Evolutionary conservation across 2,329 filamentous ascomycete species (phyloP), one percentile per base, ranked within the genome.

Genomic region (Moelleriella libera): DNA sequence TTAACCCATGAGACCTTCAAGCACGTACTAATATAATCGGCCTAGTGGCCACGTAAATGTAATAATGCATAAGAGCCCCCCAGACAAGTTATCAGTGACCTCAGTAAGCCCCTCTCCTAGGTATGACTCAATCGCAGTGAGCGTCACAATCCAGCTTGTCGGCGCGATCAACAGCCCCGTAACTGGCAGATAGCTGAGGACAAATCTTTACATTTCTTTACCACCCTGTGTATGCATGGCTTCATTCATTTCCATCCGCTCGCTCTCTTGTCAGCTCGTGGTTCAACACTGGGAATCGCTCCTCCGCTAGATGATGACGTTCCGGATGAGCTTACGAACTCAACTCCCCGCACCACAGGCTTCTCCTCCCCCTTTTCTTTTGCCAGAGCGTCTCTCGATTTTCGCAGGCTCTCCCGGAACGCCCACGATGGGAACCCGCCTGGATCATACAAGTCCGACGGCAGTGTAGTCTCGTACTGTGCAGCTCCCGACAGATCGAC

Each of bases 381-480:
- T 30, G 60, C 61, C 28, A 66, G 54, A 42, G 63, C 68, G 41
- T 70, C 68, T 53, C 76, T 74, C 48, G 63, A 67, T 56, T 68
- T 70, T 30, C 68, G 64, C 49, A 82, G 59, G 51, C 66, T 65
- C 32, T 71, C 69, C 48, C 69, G 68, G 50, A 67, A 76, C 1
- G 76, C 77, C 63, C 68, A 70, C 8, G 68, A 64, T 0, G 80
- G 78, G 51, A 83, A 76, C 4, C 55, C 67, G 2, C 58, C 58
- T 1, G 79, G 76, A 52, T 83, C 68, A 77, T 79, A 84, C 5
- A 81, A 53, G 3, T 75, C 71, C 2, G 61, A 56, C 1, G 71
- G 58, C 43, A 83, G 58, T 2, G 80, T 80, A 6, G 80, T 85
- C 32, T 69, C 70, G 61, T 89, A 88, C 63, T 85, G 81, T 29